Evolutionary conservation across 2,329 filamentous ascomycete genomes (phyloP), one percentile per base, ranked within the genome.

Genomic region (Hymenoscyphus fructigenus): DNA sequence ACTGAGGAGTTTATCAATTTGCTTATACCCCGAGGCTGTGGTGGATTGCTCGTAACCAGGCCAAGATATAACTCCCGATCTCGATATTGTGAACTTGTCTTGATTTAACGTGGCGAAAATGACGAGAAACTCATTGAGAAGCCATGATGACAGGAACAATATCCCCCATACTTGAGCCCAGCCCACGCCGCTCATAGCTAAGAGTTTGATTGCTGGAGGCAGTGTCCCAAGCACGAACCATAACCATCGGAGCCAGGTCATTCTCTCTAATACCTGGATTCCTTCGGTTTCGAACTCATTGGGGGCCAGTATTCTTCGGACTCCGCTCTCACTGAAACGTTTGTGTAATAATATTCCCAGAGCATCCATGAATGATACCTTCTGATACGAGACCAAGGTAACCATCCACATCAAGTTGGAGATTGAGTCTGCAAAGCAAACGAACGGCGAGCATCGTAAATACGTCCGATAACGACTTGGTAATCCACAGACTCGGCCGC

Each of bases 381-480:
- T 5, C 12, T 14, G 36, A 28, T 58, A 62, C 2, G 2, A 7
- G 26, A 3, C 17, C 28, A 58, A 32, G 17, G 61, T 17, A 5
- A 17, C 3, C 12, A 66, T 23, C 20, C 28, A 47, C 20, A 62
- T 32, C 17, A 63, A n/a, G 9, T 57, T 44, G 1, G 64, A 66
- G n/a, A 70, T 0, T 14, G 55, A 38, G 41, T 70, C 68, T 6
- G 47, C 20, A 29, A 57, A 6, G 56, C 68, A 69, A 23, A 68
- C 32, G 10, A 69, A 44, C 0, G 69, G 69, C 2, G 65, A 70
- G 56, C 65, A 65, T 5, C 65, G 61, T 14, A 69, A 28, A 29
- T 64, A 55, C n/a, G 64, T 66, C 26, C 68, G 55, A 58, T 68
- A 67, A 15, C 63, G 55, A 15, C 58, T 59, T 32, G 68, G 59